These are phyloP conservation scores for Bretschneidera sinensis DNA, from an alignment of 345 rosid species.

Conservation along the genomic window DNA sequence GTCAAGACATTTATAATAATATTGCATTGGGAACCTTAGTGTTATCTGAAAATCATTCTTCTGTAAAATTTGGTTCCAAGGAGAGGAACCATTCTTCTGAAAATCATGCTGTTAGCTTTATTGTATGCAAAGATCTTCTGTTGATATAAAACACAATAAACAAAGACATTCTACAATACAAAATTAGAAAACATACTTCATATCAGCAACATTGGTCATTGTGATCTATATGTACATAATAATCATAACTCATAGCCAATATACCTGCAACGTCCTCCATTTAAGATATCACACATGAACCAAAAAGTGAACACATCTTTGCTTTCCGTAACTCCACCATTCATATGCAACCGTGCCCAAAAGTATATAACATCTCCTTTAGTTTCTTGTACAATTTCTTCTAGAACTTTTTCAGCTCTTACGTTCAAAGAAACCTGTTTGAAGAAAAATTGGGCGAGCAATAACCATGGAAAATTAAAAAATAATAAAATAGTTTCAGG, in stretches of 20 bases:
- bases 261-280: slow-evolving; percentile 74
- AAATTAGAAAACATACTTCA: not conserved
- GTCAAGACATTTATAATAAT: too few relatives aligned
- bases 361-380: slow-evolving; percentile 61
- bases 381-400: slow-evolving; percentile 46
- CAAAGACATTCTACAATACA: not conserved
- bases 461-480: not conserved
- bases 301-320: slow-evolving; percentile 51
- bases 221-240: too few relatives aligned
- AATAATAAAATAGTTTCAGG: too few relatives aligned
- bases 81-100: too few relatives aligned
- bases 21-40: too few relatives aligned
- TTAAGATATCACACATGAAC: slow-evolving; percentile 72
- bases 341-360: slow-evolving; percentile 57
- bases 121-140: not conserved
- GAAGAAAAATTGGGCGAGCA: slow-evolving; percentile 10
- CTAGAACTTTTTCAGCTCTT: slow-evolving; percentile 58
- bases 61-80: too few relatives aligned
- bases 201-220: not conserved
- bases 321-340: slow-evolving; percentile 38
- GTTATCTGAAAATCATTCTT: too few relatives aligned
- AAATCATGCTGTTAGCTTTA: too few relatives aligned
- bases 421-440: slow-evolving; percentile 57
- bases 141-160: too few relatives aligned
- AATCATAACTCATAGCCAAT: not conserved